A percentile compares a stretch with the other conserved stretches of the same genome.
These are phyloP conservation scores for Gryganskiella cystojenkinii DNA, from an alignment of 192 early-diverging fungal genomes.

Conservation along the genomic window DNA sequence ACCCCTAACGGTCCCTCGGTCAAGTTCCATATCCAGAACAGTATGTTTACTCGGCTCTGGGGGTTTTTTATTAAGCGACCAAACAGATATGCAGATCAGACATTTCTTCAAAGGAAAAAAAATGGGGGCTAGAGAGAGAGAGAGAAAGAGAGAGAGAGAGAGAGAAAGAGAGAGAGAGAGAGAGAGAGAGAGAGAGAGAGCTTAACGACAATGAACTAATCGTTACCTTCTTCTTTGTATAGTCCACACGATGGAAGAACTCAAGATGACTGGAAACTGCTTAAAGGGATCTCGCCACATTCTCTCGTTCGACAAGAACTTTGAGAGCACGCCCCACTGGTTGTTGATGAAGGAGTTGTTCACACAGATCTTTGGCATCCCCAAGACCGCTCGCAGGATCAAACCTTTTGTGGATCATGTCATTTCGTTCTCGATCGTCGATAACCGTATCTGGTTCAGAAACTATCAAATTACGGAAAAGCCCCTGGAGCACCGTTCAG, in stretches of 20 bases:
- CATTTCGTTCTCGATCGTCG: conserved; percentile 86
- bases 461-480: conserved; percentile 89
- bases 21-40: conserved; percentile 95
- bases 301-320: conserved; percentile 93
- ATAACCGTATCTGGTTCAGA: conserved; percentile 94
- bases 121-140: too few species aligned
- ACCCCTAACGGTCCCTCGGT: conserved; percentile 95
- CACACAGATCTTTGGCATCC: conserved; percentile 90
- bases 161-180: background rate
- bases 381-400: conserved; percentile 85
- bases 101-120: too few species aligned
- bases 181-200: background rate
- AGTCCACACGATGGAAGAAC: conserved; percentile 99
- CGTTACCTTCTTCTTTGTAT: background rate
- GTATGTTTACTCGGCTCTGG: conserved; percentile 51
- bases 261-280: conserved; percentile 98
- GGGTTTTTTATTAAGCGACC: background rate
- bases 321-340: conserved; percentile 89
- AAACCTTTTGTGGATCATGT: conserved; percentile 99
- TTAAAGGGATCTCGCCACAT: conserved; percentile 96
- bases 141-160: too few species aligned
- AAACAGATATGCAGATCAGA: too few species aligned
- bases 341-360: conserved; percentile 94
- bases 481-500: conserved; percentile 58
- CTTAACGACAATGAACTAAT: background rate